These are phyloP conservation scores for Clavariopsis aquatica DNA, from an alignment of 495 filamentous ascomycete genomes.

Conservation along the genomic window DNA sequence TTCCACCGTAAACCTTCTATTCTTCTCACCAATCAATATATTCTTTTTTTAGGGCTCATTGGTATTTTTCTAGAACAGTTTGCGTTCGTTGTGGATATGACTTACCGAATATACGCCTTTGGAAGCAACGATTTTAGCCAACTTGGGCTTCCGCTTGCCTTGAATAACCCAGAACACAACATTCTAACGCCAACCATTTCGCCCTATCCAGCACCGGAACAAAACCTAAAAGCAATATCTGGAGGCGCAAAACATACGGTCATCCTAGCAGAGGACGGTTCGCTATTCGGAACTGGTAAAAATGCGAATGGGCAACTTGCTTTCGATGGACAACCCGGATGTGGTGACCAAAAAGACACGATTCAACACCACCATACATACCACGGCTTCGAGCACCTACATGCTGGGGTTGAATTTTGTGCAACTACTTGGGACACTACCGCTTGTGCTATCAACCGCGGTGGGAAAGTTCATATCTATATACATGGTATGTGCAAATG, in stretches of 20 bases:
- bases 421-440: conserved; percentile 44
- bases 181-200: conserved; percentile 31
- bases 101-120: conserved; percentile 64
- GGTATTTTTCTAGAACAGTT: background rate
- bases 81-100: background rate
- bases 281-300: conserved; percentile 10
- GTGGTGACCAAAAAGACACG: background rate
- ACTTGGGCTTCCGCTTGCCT: conserved; percentile 61
- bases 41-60: background rate
- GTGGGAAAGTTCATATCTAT: background rate
- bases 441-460: conserved; percentile 62
- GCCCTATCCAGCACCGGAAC: background rate
- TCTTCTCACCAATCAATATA: background rate
- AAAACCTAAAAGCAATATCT: background rate
- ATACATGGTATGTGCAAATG: background rate
- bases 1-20: too few relatives aligned
- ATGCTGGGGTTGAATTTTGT: conserved; percentile 1
- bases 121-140: conserved; percentile 92
- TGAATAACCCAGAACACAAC: conserved; percentile 18
- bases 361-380: background rate
- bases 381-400: background rate
- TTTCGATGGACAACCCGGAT: background rate
- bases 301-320: conserved; percentile 11
- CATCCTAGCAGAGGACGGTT: conserved; percentile 4
- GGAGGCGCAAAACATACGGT: conserved; percentile 29